A percentile compares a stretch with the other conserved stretches of the same genome.
Evolutionary conservation across 2,329 filamentous ascomycete species (phyloP).

Genomic region (Plenodomus tracheiphilus): DNA sequence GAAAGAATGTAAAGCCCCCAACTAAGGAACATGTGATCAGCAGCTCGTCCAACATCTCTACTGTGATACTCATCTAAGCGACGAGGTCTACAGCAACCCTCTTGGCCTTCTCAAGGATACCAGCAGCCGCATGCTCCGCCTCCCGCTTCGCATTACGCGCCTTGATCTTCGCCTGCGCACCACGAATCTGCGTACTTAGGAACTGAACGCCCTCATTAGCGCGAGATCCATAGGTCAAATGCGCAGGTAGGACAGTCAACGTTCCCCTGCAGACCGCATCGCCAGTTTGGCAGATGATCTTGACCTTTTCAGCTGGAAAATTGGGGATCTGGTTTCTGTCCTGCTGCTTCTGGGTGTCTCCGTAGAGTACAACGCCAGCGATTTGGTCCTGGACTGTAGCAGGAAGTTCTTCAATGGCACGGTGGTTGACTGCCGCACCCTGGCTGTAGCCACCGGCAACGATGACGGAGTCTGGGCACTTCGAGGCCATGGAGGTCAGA

Average conservation of each 20-base stretch:
- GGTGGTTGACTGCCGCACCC: constrained; percentile 42
- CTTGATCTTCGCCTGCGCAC: constrained; percentile 32
- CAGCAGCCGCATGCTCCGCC: constrained; percentile 11
- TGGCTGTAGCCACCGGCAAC: constrained; percentile 38
- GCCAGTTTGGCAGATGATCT: constrained; percentile 55
- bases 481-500: constrained; percentile 27
- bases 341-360: constrained; percentile 50
- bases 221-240: constrained; percentile 35
- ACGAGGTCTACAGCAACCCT: constrained; percentile 15
- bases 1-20: too few relatives aligned
- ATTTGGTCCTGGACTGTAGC: constrained; percentile 36
- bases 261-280: constrained; percentile 58
- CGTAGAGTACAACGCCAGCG: constrained; percentile 50
- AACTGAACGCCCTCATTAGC: constrained; percentile 35
- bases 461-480: constrained; percentile 40
- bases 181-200: constrained; percentile 30
- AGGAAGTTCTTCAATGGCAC: constrained; percentile 35
- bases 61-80: constrained; percentile 4
- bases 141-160: constrained; percentile 31
- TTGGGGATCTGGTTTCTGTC: constrained; percentile 46
- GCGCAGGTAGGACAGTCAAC: constrained; percentile 34
- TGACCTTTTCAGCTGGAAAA: constrained; percentile 49
- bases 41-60: not conserved
- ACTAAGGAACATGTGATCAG: not conserved
- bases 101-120: not conserved